phyloP scores from a whole-genome alignment of 495 filamentous ascomycete species.

The Articulospora tetracladia region DNA sequence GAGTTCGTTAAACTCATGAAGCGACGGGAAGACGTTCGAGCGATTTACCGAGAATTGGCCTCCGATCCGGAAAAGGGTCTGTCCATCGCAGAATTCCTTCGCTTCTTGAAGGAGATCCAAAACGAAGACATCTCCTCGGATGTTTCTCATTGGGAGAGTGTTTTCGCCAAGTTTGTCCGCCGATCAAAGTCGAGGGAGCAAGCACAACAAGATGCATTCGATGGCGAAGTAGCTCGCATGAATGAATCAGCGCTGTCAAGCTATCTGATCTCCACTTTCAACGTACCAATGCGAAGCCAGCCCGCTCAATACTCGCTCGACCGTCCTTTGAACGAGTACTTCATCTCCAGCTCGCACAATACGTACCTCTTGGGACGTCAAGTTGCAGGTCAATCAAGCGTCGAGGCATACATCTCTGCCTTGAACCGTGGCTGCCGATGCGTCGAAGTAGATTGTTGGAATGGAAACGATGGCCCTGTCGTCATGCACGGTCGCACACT shows the following conservation, averaged over 20 bases:
- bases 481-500: conserved; percentile 89
- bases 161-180: conserved; percentile 74
- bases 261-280: conserved; percentile 72
- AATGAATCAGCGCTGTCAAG: conserved; percentile 67
- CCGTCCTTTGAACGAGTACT: conserved; percentile 92
- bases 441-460: conserved; percentile 97
- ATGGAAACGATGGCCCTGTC: conserved; percentile 80
- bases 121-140: conserved; percentile 68
- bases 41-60: conserved; percentile 57
- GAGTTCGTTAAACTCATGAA: conserved; percentile 80
- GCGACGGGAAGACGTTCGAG: conserved; percentile 72
- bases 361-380: conserved; percentile 93
- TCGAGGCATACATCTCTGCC: conserved; percentile 91
- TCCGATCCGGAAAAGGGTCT: conserved; percentile 56
- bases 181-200: conserved; percentile 52
- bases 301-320: conserved; percentile 60
- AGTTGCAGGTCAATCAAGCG: conserved; percentile 81
- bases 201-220: conserved; percentile 29
- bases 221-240: conserved; percentile 55
- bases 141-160: conserved; percentile 58
- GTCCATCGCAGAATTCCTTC: conserved; percentile 65
- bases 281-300: conserved; percentile 54
- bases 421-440: conserved; percentile 86
- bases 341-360: conserved; percentile 98
- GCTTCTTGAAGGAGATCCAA: conserved; percentile 72